Evolutionary conservation across 2,329 filamentous ascomycete genomes (phyloP).

Genomic region (Myotisia sp.): DNA sequence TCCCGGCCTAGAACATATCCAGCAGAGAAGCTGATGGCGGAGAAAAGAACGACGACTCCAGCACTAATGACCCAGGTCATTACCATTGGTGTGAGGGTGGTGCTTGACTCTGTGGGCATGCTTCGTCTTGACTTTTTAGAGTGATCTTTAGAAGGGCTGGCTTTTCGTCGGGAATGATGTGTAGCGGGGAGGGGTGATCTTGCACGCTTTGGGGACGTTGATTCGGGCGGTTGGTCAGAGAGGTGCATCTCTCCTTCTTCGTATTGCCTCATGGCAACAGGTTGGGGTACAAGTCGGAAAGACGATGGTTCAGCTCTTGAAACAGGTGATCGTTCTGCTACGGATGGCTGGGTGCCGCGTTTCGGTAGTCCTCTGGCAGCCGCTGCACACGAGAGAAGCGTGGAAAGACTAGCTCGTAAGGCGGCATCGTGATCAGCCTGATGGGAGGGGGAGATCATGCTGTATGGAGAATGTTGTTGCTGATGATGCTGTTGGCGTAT

Average conservation of each 20-base stretch:
- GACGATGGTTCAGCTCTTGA: conserved; percentile 34
- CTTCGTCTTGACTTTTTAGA: conserved; percentile 23
- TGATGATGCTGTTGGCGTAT: conserved; percentile 28
- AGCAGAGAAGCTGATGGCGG: conserved; percentile 50
- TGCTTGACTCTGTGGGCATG: conserved; percentile 16
- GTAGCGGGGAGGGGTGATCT: conserved; percentile 15
- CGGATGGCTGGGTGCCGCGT: conserved; percentile 21
- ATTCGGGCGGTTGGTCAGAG: background rate
- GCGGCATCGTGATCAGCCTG: conserved; percentile 88
- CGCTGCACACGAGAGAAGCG: conserved; percentile 83
- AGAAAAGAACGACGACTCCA: conserved; percentile 49
- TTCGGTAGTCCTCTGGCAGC: conserved; percentile 74
- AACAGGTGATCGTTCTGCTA: conserved; percentile 12
- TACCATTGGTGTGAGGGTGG: conserved; percentile 41
- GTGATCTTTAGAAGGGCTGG: conserved; percentile 27
- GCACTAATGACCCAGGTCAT: conserved; percentile 54
- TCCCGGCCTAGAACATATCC: conserved; percentile 49
- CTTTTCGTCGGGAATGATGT: conserved; percentile 14
- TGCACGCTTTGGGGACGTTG: conserved; percentile 10
- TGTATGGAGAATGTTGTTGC: conserved; percentile 43
- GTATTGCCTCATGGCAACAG: conserved; percentile 36
- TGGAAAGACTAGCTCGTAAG: conserved; percentile 82
- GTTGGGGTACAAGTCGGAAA: conserved; percentile 47
- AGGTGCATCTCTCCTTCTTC: conserved; percentile 13
- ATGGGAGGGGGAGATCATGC: conserved; percentile 58